Evolutionary conservation across 371 early-diverging fungal species (phyloP), one percentile per base, ranked within the genome.

Genomic region (Mortierella sp.): DNA sequence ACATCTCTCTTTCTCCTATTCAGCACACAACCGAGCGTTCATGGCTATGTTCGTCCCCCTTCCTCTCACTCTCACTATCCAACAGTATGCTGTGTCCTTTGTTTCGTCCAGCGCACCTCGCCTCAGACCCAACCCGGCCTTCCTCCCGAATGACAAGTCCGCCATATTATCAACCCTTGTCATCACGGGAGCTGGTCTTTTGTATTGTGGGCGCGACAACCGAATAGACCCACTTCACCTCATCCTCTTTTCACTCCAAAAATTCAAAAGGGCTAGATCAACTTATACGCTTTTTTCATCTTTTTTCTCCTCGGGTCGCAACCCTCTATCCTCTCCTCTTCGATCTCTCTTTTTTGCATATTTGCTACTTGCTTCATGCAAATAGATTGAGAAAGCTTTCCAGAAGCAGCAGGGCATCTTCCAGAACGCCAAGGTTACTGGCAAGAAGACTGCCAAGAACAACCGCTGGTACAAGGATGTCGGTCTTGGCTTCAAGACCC

Each of bases 401-500:
- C 97, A 97, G 86, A 97, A 97, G 92, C 99, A 98, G 89, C 91
- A 86, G 82, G 95, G 94, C 75, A 93, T 96, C 86, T 99, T 98
- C 94, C 92, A 90, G 80, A 96, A 93, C 95, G 87, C 90, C 90
- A 97, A 94, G 92, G 84, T 86, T 85, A 63, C 84, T 71, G 87
- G 84, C 84, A 90, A 92, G 89, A 93, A 93, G 91, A 84, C 88
- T 84, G 84, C 75, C 84, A 90, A 88, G 88, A 88, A 87, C 82
- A 56, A 66, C 70, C 91, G 95, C 81, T 98, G 97, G 96, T 94
- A 92, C 93, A 97, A 97, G 90, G 97, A 98, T 81, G 95, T 99
- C 75, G 99, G 99, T 87, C 92, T 97, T 72, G 99, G 99, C 73
- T 98, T 97, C 93, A 97, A 98, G 93, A 99, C 99, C 84, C 99